Evolutionary conservation across 805 yeast genomes (phyloP).

Genomic region (Zygoascus ofunaensis): DNA sequence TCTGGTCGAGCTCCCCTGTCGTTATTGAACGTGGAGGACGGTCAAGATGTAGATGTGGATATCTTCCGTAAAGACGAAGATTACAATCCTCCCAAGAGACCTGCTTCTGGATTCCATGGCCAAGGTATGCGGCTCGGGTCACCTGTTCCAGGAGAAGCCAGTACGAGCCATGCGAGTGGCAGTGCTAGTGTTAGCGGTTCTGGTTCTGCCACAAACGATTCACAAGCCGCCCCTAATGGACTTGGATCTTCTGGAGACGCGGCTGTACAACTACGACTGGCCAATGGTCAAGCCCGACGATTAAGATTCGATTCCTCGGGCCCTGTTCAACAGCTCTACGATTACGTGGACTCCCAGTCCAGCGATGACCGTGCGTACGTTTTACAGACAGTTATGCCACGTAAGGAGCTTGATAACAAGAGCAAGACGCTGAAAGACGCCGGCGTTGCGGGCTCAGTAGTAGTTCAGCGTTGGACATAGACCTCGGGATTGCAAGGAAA

Average conservation of each 20-base stretch:
- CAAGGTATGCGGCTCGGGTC: conserved; percentile 81
- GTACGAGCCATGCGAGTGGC: conserved; percentile 3
- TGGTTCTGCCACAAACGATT: conserved; percentile 20
- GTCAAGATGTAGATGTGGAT: conserved; percentile 88
- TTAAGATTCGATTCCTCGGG: conserved; percentile 57
- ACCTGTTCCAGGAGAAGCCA: conserved; percentile 67
- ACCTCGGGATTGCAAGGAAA: not conserved
- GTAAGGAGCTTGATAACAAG: conserved; percentile 54
- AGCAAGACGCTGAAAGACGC: conserved; percentile 58
- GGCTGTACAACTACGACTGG: conserved; percentile 71
- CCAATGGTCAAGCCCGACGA: conserved; percentile 64
- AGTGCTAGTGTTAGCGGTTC: conserved; percentile 20
- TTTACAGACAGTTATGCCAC: conserved; percentile 76
- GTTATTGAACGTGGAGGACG: conserved; percentile 70
- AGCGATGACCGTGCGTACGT: conserved; percentile 44
- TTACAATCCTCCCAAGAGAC: conserved; percentile 56
- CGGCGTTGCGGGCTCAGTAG: conserved; percentile 72
- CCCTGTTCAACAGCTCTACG: conserved; percentile 56
- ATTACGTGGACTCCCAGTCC: conserved; percentile 49
- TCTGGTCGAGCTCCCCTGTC: conserved; percentile 87
- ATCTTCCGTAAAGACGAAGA: conserved; percentile 81
- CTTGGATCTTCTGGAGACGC: conserved; percentile 46
- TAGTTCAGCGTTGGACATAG: conserved; percentile 74
- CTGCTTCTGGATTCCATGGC: conserved; percentile 48
- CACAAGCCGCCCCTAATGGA: conserved; percentile 8